Evolutionary conservation across 805 yeast species (phyloP).

Genomic region (Pichia membranifaciens): DNA sequence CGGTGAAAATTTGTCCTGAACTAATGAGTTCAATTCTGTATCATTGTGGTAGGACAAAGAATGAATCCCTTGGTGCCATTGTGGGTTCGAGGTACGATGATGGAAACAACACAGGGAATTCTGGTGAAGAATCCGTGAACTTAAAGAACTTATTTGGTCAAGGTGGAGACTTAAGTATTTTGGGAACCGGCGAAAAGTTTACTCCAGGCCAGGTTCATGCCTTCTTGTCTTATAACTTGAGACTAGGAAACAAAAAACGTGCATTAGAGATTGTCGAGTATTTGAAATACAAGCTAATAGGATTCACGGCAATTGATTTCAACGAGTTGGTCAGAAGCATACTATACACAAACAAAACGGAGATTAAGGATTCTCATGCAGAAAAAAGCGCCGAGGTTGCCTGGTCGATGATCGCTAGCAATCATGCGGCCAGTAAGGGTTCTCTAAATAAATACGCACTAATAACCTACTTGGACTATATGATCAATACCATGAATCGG

Average conservation of each 20-base stretch:
- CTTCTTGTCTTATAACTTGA: slow-evolving; percentile 25
- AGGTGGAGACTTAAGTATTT: slow-evolving; percentile 10
- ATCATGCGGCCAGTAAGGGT: slow-evolving; percentile 10
- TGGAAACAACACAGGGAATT: slow-evolving; percentile 8
- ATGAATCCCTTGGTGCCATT: slow-evolving; percentile 23
- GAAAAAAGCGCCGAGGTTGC: slow-evolving; percentile 17
- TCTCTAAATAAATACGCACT: slow-evolving; percentile 23
- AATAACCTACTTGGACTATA: slow-evolving; percentile 25
- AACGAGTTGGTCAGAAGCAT: slow-evolving; percentile 28
- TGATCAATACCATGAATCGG: slow-evolving; percentile 18
- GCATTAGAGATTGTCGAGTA: slow-evolving; percentile 27
- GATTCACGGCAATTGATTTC: slow-evolving; percentile 26
- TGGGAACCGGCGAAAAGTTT: slow-evolving; percentile 18
- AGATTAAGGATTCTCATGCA: not conserved
- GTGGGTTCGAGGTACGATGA: slow-evolving; percentile 24
- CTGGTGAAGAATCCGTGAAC: not conserved
- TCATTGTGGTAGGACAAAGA: slow-evolving; percentile 26
- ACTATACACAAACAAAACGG: slow-evolving; percentile 13
- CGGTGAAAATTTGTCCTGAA: slow-evolving; percentile 29
- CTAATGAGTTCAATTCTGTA: slow-evolving; percentile 29
- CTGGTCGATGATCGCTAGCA: slow-evolving; percentile 25
- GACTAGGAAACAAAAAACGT: slow-evolving; percentile 23
- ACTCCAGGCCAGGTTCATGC: slow-evolving; percentile 29
- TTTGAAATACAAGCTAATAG: slow-evolving; percentile 22
- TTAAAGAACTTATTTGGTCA: slow-evolving; percentile 6